Conservation (phyloP, 306 rosid species). For the Boehmeria nivea region DNA sequence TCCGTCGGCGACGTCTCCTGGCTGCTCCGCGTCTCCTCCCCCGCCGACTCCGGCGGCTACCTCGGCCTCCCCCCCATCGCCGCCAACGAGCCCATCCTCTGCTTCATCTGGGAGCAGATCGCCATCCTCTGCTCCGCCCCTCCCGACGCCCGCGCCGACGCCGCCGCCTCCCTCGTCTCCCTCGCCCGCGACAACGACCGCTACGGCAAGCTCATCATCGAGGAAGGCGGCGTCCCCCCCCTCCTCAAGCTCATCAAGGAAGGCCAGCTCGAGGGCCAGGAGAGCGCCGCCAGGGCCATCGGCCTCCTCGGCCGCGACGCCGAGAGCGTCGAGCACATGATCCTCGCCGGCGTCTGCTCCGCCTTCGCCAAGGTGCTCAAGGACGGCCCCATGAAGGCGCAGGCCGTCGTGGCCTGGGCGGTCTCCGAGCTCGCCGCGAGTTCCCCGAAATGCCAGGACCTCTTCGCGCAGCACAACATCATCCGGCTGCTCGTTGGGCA, state of each 20-base stretch:
- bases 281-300: constrained; percentile 61
- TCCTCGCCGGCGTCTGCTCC: constrained; percentile 58
- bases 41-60: constrained; percentile 53
- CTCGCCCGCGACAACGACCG: constrained; percentile 60
- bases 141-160: constrained; percentile 64
- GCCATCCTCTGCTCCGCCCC: constrained; percentile 56
- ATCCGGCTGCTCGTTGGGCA: constrained; percentile 72
- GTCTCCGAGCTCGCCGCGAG: constrained; percentile 65
- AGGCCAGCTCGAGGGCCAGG: constrained; percentile 71
- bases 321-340: constrained; percentile 63
- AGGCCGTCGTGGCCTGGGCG: constrained; percentile 67
- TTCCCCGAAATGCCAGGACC: constrained; percentile 74
- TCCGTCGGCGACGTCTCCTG: constrained; percentile 83
- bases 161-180: constrained; percentile 72
- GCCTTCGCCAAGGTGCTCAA: constrained; percentile 66
- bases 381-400: constrained; percentile 84
- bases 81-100: constrained; percentile 71
- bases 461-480: constrained; percentile 77
- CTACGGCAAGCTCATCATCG: constrained; percentile 67
- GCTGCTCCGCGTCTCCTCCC: constrained; percentile 84
- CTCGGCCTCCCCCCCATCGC: constrained; percentile 86
- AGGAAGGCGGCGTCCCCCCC: constrained; percentile 77
- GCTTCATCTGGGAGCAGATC: constrained; percentile 86
- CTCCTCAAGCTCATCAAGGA: constrained; percentile 65
- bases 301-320: constrained; percentile 70